Conservation (phyloP, 257 asterid species). For the Thymus mandschuricus region DNA sequence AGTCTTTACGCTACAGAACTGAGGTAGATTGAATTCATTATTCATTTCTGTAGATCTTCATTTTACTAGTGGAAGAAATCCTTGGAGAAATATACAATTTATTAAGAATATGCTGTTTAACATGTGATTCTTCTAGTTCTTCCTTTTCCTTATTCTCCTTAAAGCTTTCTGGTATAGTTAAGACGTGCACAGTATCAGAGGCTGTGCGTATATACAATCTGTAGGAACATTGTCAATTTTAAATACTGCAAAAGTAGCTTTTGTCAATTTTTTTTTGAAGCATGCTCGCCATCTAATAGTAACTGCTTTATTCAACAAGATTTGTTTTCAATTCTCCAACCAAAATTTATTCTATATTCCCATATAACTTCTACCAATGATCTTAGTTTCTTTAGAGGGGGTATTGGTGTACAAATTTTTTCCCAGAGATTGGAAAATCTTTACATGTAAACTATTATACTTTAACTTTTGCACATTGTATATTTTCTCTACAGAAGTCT, state of each 20-base stretch:
- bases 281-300: not conserved
- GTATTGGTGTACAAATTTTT: not conserved
- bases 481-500: not conserved
- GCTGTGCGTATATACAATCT: not conserved
- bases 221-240: not conserved
- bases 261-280: not conserved
- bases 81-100: not conserved
- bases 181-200: not conserved
- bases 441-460: not conserved
- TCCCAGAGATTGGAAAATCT: not conserved
- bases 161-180: conserved; percentile 8
- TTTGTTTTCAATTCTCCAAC: not conserved
- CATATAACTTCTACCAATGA: too few relatives aligned
- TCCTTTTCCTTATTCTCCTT: not conserved
- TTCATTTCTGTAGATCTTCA: conserved; percentile 18
- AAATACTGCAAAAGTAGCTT: not conserved
- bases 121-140: not conserved
- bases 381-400: not conserved
- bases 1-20: conserved; percentile 89
- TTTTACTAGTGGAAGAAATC: conserved; percentile 10
- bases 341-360: not conserved
- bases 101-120: too few relatives aligned
- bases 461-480: not conserved
- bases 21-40: conserved; percentile 57
- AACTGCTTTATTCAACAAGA: not conserved